Evolutionary conservation across 2,329 filamentous ascomycete genomes (phyloP), one percentile per base, ranked within the genome.

Genomic region (Capronia coronata): DNA sequence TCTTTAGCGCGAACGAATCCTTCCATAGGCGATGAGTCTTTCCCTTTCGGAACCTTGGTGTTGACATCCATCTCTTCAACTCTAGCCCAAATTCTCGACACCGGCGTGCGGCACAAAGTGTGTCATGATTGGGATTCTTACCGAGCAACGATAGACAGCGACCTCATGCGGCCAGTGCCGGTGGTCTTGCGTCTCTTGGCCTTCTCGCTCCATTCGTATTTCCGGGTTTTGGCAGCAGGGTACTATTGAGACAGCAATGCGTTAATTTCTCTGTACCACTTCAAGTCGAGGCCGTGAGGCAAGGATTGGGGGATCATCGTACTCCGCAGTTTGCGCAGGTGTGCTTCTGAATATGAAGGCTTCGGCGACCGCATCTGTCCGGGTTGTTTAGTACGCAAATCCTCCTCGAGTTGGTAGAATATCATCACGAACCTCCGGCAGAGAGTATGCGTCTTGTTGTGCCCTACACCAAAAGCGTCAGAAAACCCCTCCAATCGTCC

Each of bases 141-240:
- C 54, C 93, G 85, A 71, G 89, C 79, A 71, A 98, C 84, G 68
- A 80, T 81, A 82, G 94, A 94, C 72, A 98, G 82, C 78, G 90
- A 87, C 71, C 88, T 83, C 84, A 90, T 93, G 75, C 93, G 87
- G 74, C 93, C 93, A 70, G 88, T 91, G 68, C 93, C 93, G 72
- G 87, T 91, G 70, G 91, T 96, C 90, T 96, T 97, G 86, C 93
- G 94, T 75, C 93, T 82, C 88, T 97, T 97, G 68, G 90, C 91
- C 87, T 98, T 98, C 83, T 97, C 91, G 75, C 87, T 83, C 93
- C 93, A 98, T 87, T 98, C 96, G 85, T 84, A 98, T 84, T 95
- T 94, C 75, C 93, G 84, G 75, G 80, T 90, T 84, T 94, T 95
- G 75, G 93, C 93, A 71, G 89, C 78, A 71, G 93, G 93, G 79